Base-by-base conservation (phyloP, 306 rosid genomes). In the Inga laurina region DNA sequence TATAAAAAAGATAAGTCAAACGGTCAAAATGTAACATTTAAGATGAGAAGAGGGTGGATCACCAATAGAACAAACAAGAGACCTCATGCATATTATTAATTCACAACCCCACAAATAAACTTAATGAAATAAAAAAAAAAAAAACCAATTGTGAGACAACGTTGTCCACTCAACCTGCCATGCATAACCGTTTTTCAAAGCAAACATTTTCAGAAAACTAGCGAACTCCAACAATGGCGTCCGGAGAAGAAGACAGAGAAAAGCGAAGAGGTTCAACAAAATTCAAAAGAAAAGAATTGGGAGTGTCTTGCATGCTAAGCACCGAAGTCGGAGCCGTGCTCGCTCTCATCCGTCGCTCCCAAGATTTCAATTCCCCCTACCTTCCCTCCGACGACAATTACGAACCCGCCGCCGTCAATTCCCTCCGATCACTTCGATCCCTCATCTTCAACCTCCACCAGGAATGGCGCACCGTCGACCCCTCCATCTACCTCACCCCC, bases 271-370 rank as follows among this genome's bases (percentile, higher is more conserved):
- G 12, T 0, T 12, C 45, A 24, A 11, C 72, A 0, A 88, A 73
- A 84, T 24, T 22, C 2, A 87, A 83, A 32, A 85, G 97, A 73
- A 90, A 82, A 75, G 93, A 96, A 72, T 79, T 92, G 1, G 93
- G 94, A 1, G 27, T 96, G 18, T 91, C 99, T 7, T 94, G 99
- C 90, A 94, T 96, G 98, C 84, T 96, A 3, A 96, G 87, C 90
- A 92, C 98, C 7, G 98, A 91, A 84, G 94, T 96, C 0, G 94
- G 99, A 8, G 88, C 98, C 15, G 91, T 92, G 76, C 88, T 96
- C 0, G 94, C 99, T 27, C 93, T 91, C 2, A 80, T 96, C 77
- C 97, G 97, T 65, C 95, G 97, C 12, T 72, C 86, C 11, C 85
- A 76, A 0, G 98, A 95, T 0, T 15, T 81, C 8, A 83, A 41